These are phyloP conservation scores for Mycena pura DNA, from an alignment of 768 basidiomycete genomes.

Conservation along the genomic window DNA sequence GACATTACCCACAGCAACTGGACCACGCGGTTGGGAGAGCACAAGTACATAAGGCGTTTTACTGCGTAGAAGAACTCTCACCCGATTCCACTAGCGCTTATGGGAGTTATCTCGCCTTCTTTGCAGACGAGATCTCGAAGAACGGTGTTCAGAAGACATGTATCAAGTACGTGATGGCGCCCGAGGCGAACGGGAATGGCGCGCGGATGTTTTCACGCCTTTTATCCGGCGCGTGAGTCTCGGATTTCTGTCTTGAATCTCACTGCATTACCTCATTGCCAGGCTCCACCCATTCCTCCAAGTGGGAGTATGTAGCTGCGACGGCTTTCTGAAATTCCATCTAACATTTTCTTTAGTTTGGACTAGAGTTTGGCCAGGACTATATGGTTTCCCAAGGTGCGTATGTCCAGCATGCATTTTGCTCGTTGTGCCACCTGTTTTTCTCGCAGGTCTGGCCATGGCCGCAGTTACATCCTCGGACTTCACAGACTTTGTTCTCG, in stretches of 20 bases:
- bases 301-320: slow-evolving; percentile 11
- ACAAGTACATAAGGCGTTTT: too few species aligned
- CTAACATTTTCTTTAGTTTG: slow-evolving; percentile 5
- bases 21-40: slow-evolving; percentile 43
- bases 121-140: neutral
- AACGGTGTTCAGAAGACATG: slow-evolving; percentile 1
- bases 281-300: slow-evolving; percentile 21
- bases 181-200: slow-evolving; percentile 22
- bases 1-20: slow-evolving; percentile 42
- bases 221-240: slow-evolving; percentile 17
- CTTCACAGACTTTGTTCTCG: neutral
- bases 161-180: slow-evolving; percentile 8
- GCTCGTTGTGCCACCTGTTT: neutral
- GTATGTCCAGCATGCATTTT: neutral
- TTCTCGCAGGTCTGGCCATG: slow-evolving; percentile 13
- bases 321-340: neutral
- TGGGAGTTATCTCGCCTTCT: slow-evolving; percentile 20
- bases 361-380: slow-evolving; percentile 20
- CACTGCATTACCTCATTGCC: neutral
- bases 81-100: slow-evolving; percentile 22
- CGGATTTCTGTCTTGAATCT: neutral
- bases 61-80: too few species aligned
- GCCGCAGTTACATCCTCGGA: neutral
- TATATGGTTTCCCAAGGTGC: slow-evolving; percentile 18
- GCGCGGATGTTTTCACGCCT: slow-evolving; percentile 18